These are phyloP conservation scores for Beta lomatogona DNA, from an alignment of 179 eudicot genomes.

Conservation along the genomic window DNA sequence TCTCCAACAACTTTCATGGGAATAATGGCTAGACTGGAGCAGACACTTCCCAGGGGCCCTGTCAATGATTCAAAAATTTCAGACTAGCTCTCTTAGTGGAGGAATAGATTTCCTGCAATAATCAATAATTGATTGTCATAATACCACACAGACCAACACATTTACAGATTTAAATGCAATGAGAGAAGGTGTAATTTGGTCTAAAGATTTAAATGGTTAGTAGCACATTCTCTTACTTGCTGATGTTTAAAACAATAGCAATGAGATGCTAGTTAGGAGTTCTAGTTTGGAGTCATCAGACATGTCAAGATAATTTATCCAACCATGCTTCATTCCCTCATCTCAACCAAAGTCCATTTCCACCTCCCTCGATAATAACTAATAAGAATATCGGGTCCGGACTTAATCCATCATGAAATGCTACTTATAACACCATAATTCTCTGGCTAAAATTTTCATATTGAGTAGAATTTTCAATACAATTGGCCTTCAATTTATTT, in stretches of 20 bases:
- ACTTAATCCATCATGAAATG: neutral
- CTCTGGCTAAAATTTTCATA: neutral
- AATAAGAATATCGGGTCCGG: neutral
- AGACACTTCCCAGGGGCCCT: constrained; percentile 53
- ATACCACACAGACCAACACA: constrained; percentile 22
- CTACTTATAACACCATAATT: neutral
- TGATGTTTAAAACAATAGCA: neutral
- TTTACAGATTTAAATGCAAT: neutral
- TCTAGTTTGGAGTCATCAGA: no score
- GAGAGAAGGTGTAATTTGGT: neutral
- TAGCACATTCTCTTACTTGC: neutral
- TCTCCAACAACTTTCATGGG: constrained; percentile 58
- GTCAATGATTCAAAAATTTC: constrained; percentile 65
- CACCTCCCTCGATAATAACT: neutral
- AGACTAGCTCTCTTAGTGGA: constrained; percentile 50
- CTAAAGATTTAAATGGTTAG: neutral
- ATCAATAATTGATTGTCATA: constrained; percentile 42
- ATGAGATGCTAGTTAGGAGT: neutral
- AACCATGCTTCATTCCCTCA: neutral
- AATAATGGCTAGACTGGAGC: constrained; percentile 39
- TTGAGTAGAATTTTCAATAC: neutral
- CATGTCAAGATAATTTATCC: neutral
- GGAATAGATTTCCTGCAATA: constrained; percentile 61
- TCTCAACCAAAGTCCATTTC: neutral
- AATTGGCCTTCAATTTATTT: no score